These are phyloP conservation scores for Naematelia encephala DNA, from an alignment of 768 basidiomycete species.

Conservation along the genomic window DNA sequence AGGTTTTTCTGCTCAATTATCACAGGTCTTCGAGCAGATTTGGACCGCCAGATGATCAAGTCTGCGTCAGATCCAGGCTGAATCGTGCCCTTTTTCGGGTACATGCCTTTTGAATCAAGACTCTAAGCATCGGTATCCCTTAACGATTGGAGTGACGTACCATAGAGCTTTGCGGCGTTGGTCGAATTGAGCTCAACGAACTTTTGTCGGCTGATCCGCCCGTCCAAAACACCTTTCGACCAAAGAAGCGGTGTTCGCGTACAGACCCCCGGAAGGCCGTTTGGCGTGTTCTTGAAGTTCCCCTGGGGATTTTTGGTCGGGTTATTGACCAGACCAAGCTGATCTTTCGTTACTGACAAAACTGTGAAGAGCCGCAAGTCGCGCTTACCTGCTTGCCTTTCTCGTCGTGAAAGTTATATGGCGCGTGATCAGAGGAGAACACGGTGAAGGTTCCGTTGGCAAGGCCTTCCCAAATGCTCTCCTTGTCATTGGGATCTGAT, in stretches of 20 bases:
- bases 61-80: constrained; percentile 51
- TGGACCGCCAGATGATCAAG: constrained; percentile 44
- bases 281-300: constrained; percentile 50
- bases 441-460: constrained; percentile 47
- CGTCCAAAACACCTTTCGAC: constrained; percentile 47
- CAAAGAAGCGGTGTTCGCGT: constrained; percentile 50
- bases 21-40: constrained; percentile 10
- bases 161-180: constrained; percentile 50
- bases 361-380: too few relatives aligned
- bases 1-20: constrained; percentile 39
- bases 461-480: constrained; percentile 42
- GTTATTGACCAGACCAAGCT: constrained; percentile 37
- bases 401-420: constrained; percentile 43
- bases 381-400: constrained; percentile 34
- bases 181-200: constrained; percentile 51
- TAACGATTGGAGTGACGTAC: neutral
- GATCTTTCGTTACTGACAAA: neutral
- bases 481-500: constrained; percentile 36
- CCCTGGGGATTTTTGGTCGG: constrained; percentile 39
- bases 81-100: constrained; percentile 49
- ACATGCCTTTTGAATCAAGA: constrained; percentile 27
- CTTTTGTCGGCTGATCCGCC: constrained; percentile 42
- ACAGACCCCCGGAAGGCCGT: constrained; percentile 51
- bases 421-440: constrained; percentile 50
- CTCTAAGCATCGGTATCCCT: neutral